Evolutionary conservation across 78 protist genomes (phyloP), one percentile per base, ranked within the genome.

Genomic region (Dictyostelium firmibasis): DNA sequence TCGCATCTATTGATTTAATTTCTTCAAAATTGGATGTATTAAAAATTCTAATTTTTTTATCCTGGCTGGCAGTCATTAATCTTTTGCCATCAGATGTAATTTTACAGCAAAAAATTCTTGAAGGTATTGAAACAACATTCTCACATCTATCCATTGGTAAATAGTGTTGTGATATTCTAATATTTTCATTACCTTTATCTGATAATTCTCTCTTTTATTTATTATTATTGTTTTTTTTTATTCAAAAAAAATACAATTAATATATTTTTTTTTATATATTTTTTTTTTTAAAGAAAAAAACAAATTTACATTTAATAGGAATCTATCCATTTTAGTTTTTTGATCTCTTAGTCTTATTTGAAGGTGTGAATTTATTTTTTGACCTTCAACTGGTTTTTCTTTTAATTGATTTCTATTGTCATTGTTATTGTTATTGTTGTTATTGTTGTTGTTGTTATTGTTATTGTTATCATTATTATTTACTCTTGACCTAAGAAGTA

Each of bases 31-130:
- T 79, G 35, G 14, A 8, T 9, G 94, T 67, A 36, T 78, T 78
- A 77, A 35, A 96, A 43, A 92, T 38, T 25, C 94, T 81, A 33
- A 96, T 86, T 9, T 4, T 44, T 74, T 16, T 41, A 60, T 95
- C 95, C 72, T 91, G 93, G 10, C 94, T 50, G 4, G 97, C 97
- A 13, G 91, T 83, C 93, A 96, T 78, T 27, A 86, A 91, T 3
- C 57, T 85, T 18, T 43, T 47, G 5, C 97, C 95, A 47, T 85
- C 87, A 3, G 70, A n/a, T 9, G 67, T 23, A 4, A 41, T 79
- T 57, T 47, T 33, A 35, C 97, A 93, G 86, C 96, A 96, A 47
- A 96, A 96, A 31, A 74, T 50, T 36, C 86, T 84, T 31, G 23
- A 14, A 10, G 69, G 76, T 27, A n/a, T 81, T 47, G 25, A 38